These are phyloP conservation scores for Dactylonectria macrodidyma DNA, from an alignment of 2,329 filamentous ascomycete genomes.

Conservation along the genomic window DNA sequence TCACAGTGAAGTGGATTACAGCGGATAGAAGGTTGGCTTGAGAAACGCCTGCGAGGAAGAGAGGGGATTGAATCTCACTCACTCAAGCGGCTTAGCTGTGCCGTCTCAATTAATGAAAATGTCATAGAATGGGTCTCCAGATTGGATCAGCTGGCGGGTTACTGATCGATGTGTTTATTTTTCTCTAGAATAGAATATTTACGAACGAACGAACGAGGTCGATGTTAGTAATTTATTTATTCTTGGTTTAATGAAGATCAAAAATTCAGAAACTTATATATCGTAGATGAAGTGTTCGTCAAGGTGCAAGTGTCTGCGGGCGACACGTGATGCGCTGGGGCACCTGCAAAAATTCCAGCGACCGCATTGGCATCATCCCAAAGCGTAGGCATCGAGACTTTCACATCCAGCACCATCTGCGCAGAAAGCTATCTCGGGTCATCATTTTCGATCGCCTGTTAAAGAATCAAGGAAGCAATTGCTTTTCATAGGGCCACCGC, in stretches of 20 bases:
- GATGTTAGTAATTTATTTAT: conserved; percentile 14
- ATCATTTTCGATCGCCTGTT: background rate
- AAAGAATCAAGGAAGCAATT: background rate
- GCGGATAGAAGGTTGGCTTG: conserved; percentile 29
- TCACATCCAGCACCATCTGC: background rate
- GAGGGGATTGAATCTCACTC: conserved; percentile 13
- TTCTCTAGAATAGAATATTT: background rate
- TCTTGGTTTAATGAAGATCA: background rate
- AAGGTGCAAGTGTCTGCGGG: background rate
- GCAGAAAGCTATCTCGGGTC: background rate
- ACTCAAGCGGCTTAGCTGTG: conserved; percentile 21
- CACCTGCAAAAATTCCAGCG: conserved; percentile 18
- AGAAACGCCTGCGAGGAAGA: conserved; percentile 33
- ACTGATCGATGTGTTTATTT: conserved; percentile 2
- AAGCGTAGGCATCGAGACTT: background rate
- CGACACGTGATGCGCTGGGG: conserved; percentile 27
- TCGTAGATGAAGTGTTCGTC: background rate
- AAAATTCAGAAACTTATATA: background rate
- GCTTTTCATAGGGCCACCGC: background rate
- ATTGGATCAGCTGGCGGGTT: conserved; percentile 15
- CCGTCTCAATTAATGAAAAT: conserved; percentile 41
- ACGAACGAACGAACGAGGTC: conserved; percentile 12
- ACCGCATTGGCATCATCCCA: background rate
- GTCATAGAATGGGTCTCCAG: conserved; percentile 34
- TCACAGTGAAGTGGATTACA: conserved; percentile 25